Evolutionary conservation across 2,329 filamentous ascomycete species (phyloP).

Genomic region (Fusarium beomiforme): DNA sequence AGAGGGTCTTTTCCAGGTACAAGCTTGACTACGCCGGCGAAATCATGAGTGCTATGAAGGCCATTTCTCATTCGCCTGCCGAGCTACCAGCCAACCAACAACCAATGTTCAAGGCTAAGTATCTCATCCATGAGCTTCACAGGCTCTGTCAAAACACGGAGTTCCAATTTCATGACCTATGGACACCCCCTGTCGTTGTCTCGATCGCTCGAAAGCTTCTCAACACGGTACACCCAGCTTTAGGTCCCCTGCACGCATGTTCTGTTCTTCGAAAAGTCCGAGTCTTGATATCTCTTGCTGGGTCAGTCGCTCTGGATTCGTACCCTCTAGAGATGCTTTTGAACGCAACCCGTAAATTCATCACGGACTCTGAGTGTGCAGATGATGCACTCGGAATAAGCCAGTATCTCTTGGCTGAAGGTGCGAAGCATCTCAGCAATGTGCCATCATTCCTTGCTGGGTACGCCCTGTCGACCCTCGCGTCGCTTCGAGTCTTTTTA

Average conservation of each 20-base stretch:
- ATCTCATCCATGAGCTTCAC: conserved; percentile 78
- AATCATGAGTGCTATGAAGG: conserved; percentile 75
- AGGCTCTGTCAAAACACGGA: conserved; percentile 80
- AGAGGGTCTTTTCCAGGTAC: conserved; percentile 71
- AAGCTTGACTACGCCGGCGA: conserved; percentile 69
- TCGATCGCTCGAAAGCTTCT: conserved; percentile 81
- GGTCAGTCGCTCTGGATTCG: conserved; percentile 74
- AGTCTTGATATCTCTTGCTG: conserved; percentile 82
- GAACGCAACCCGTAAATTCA: conserved; percentile 79
- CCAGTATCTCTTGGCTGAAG: conserved; percentile 81
- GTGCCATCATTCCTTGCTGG: conserved; percentile 83
- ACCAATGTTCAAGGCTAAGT: conserved; percentile 83
- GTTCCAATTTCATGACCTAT: conserved; percentile 72
- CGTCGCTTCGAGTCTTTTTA: conserved; percentile 81
- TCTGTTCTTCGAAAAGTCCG: conserved; percentile 87
- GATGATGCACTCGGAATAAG: conserved; percentile 90
- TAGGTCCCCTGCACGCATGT: conserved; percentile 88
- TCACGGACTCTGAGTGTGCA: conserved; percentile 86
- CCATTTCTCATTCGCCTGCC: conserved; percentile 71
- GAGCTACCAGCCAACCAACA: conserved; percentile 82
- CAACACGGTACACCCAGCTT: conserved; percentile 80
- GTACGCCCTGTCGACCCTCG: conserved; percentile 79
- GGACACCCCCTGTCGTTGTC: conserved; percentile 79
- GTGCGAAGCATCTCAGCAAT: conserved; percentile 70
- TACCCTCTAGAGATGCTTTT: conserved; percentile 94